These are phyloP conservation scores for Spergularia marina DNA, from an alignment of 148 eudicot species.

Conservation along the genomic window DNA sequence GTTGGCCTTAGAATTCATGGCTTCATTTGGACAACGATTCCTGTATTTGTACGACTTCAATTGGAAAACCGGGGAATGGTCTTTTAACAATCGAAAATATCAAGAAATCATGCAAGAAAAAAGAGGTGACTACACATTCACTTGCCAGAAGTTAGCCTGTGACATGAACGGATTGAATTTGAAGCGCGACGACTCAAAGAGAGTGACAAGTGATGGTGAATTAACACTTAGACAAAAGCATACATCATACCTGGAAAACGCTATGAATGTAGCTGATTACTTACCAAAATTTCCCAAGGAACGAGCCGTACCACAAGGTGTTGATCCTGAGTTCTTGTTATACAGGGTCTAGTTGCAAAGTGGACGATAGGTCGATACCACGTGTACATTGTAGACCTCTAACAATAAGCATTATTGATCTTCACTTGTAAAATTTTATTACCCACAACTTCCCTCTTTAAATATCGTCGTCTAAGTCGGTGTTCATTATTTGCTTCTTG, in stretches of 20 bases:
- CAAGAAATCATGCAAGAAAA: slow-evolving; percentile 20
- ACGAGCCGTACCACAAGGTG: neutral
- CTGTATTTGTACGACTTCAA: slow-evolving; percentile 49
- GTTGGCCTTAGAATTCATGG: slow-evolving; percentile 55
- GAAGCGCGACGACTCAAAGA: neutral
- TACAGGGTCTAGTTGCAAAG: slow-evolving; percentile 5
- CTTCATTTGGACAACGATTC: slow-evolving; percentile 56
- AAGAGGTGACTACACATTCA: slow-evolving; percentile 1
- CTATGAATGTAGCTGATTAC: slow-evolving; percentile 36
- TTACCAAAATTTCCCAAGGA: slow-evolving; percentile 32
- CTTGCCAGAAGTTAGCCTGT: slow-evolving; percentile 6
- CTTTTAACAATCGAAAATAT: slow-evolving; percentile 28
- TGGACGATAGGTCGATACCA: too few relatives aligned
- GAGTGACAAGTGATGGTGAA: neutral
- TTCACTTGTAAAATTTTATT: too few relatives aligned
- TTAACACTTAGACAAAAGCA: slow-evolving; percentile 7
- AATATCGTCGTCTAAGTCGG: too few relatives aligned
- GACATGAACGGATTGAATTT: slow-evolving; percentile 17
- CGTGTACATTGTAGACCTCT: too few relatives aligned
- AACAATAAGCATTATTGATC: too few relatives aligned
- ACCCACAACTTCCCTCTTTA: too few relatives aligned
- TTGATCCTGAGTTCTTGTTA: slow-evolving; percentile 14
- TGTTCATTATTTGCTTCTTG: too few relatives aligned
- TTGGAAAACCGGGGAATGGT: slow-evolving; percentile 69
- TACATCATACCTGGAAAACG: slow-evolving; percentile 36